Evolutionary conservation across 1,284 basidiomycete genomes (phyloP).

Genomic region (Puccinia polysora): DNA sequence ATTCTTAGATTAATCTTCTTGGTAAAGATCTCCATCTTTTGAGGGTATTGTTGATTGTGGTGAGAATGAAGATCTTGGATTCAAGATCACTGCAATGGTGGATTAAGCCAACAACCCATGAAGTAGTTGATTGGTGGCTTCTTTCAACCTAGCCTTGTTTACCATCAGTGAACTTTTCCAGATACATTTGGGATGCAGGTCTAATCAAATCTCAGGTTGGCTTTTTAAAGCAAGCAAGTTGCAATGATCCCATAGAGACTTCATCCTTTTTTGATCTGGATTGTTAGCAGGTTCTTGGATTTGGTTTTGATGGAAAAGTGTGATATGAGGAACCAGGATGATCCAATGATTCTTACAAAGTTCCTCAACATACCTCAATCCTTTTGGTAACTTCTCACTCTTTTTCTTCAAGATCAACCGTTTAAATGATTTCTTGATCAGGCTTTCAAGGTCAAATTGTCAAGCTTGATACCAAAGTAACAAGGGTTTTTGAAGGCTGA

Average conservation of each 20-base stretch:
- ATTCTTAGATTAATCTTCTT: too few relatives aligned
- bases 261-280: conserved; percentile 45
- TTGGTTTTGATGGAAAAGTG: conserved; percentile 23
- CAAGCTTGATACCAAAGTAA: conserved; percentile 22
- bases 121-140: too few relatives aligned
- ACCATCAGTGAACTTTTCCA: conserved; percentile 80
- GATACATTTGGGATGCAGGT: conserved; percentile 59
- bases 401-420: not conserved
- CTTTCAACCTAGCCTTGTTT: conserved; percentile 55
- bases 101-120: too few relatives aligned
- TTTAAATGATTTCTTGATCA: not conserved
- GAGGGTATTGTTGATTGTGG: too few relatives aligned
- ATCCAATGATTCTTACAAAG: conserved; percentile 4
- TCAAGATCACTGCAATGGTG: too few relatives aligned
- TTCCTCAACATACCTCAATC: not conserved
- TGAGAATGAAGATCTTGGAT: too few relatives aligned
- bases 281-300: conserved; percentile 18
- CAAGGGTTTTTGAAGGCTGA: not conserved
- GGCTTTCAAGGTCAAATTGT: not conserved
- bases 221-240: conserved; percentile 56
- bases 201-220: conserved; percentile 62
- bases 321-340: conserved; percentile 15
- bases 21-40: too few relatives aligned
- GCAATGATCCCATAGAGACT: conserved; percentile 66
- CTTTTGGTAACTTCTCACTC: not conserved